Evolutionary conservation across 306 rosid species (phyloP), one percentile per base, ranked within the genome.

Genomic region (Medicago ruthenica): DNA sequence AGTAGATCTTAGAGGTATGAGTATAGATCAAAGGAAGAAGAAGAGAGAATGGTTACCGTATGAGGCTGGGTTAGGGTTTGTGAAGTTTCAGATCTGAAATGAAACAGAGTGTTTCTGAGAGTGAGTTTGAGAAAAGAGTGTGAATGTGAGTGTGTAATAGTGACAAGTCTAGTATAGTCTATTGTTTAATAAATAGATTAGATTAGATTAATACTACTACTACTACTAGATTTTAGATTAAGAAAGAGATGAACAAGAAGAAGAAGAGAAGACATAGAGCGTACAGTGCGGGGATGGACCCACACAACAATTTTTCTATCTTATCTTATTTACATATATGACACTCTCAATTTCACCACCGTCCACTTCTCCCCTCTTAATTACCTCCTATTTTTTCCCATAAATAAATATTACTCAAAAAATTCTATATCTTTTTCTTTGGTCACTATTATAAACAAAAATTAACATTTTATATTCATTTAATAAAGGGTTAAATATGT

Each of bases 31-130:
- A 44, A 61, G 34, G 20, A 61, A 31, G 41, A 59, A 59, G 39
- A 60, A 21, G 63, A 57, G 36, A 59, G 37, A 59, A 24, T 12
- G 11, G 12, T 61, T 61, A 61, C 67, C 21, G 67, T n/a, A 3
- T 31, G 67, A 61, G 1, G 14, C 0, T 31, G 44, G 12, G 12
- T 61, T 61, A 61, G 67, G 67, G 67, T 34, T 58, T 18, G 37
- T 4, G 39, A 22, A 16, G n/a, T 58, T 61, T 61, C 42, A 61
- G 67, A 61, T 61, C 67, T 61, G 67, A 61, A 61, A 31, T 3
- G 31, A 61, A 61, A 31, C 1, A 34, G 67, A 55, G 34, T 9
- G 4, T 12, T 42, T 42, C 14, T 58, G 34, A 4, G 63, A 20
- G 37, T 20, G 63, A 18, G 36, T 20, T 7, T 9, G 24, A 7